Evolutionary conservation across 2,329 filamentous ascomycete genomes (phyloP).

Genomic region (Zymoseptoria tritici): DNA sequence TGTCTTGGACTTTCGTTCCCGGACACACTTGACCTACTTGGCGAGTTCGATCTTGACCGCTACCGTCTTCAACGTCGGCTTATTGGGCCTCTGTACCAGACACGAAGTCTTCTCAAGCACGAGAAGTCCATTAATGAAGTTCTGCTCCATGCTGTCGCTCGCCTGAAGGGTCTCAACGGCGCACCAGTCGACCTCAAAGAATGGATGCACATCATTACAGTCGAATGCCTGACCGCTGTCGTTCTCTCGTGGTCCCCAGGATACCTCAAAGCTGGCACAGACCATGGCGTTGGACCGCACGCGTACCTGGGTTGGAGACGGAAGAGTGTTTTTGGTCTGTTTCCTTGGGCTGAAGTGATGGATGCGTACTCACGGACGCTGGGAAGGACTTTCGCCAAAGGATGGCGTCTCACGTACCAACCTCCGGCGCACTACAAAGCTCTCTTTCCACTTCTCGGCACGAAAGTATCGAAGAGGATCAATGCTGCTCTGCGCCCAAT

Average conservation of each 20-base stretch:
- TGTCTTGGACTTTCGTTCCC: conserved; percentile 3
- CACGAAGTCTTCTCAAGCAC: conserved; percentile 9
- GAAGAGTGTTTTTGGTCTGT: conserved; percentile 14
- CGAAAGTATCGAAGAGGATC: conserved; percentile 9
- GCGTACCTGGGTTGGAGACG: conserved; percentile 14
- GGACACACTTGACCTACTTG: conserved; percentile 13
- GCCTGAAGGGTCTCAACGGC: conserved; percentile 2
- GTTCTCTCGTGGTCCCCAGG: conserved; percentile 14
- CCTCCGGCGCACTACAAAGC: conserved; percentile 10
- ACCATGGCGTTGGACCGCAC: conserved; percentile 9
- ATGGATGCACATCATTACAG: conserved; percentile 16
- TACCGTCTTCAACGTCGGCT: conserved; percentile 13
- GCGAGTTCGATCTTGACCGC: conserved; percentile 11
- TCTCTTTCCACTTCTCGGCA: conserved; percentile 10
- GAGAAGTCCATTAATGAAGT: conserved; percentile 11
- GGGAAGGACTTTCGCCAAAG: conserved; percentile 8
- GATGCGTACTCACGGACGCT: conserved; percentile 10
- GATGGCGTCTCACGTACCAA: conserved; percentile 10
- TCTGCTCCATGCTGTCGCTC: conserved; percentile 7
- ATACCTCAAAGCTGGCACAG: conserved; percentile 9
- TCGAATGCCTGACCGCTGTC: conserved; percentile 11
- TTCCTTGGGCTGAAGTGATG: conserved; percentile 10
- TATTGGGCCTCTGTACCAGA: conserved; percentile 11
- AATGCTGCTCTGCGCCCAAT: conserved; percentile 4
- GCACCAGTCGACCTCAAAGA: conserved; percentile 11